Evolutionary conservation across 169 alveolate species (phyloP).

Genomic region (Cryptosporidium xiaoi): DNA sequence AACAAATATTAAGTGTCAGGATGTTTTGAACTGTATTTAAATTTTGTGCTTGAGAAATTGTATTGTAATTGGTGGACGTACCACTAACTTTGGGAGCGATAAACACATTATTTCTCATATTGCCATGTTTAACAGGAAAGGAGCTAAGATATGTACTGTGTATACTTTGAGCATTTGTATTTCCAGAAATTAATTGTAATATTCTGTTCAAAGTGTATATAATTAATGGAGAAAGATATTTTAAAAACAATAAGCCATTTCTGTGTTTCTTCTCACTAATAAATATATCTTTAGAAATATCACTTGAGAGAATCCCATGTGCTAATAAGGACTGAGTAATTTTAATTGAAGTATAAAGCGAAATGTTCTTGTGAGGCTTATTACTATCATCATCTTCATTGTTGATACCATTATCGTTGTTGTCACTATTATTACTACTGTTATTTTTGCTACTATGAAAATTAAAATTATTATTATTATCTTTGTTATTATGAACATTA

Average conservation of each 20-base stretch:
- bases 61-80: background rate
- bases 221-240: slow-evolving; percentile 39
- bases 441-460: background rate
- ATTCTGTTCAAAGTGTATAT: slow-evolving; percentile 24
- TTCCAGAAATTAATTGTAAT: background rate
- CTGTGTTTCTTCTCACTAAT: background rate
- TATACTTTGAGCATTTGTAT: background rate
- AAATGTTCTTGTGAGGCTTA: background rate
- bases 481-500: background rate
- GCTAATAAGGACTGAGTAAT: slow-evolving; percentile 9
- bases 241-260: slow-evolving; percentile 5
- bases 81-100: background rate
- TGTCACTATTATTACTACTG: background rate
- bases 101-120: background rate
- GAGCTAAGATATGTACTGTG: background rate
- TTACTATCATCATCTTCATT: background rate
- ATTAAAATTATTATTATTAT: background rate
- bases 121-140: background rate
- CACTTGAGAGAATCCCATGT: background rate
- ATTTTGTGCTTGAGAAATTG: background rate
- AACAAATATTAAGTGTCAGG: slow-evolving; percentile 13
- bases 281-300: background rate
- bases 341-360: slow-evolving; percentile 43
- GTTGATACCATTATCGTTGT: background rate
- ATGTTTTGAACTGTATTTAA: slow-evolving; percentile 1